These are phyloP conservation scores for Ceratocystis variospora DNA, from an alignment of 2,329 filamentous ascomycete genomes.

Conservation along the genomic window DNA sequence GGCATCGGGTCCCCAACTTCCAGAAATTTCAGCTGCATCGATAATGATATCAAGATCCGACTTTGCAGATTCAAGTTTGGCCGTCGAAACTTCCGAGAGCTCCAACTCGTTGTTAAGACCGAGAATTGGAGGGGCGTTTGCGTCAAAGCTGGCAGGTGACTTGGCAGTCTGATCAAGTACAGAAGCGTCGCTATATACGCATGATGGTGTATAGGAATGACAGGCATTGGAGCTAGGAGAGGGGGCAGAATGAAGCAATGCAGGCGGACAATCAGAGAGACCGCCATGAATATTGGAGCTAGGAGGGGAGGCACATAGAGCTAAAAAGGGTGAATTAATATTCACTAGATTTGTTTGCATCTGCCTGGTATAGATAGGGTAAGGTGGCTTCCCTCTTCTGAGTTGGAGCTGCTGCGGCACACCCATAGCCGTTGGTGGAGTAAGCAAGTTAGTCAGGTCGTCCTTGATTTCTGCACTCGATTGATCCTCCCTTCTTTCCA, in stretches of 20 bases:
- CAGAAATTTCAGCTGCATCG: not conserved
- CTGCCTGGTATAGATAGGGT: not conserved
- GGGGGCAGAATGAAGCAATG: too few relatives aligned
- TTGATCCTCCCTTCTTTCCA: conserved; percentile 32
- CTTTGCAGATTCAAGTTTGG: too few relatives aligned
- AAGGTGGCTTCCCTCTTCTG: not conserved
- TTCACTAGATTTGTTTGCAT: not conserved
- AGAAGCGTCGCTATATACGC: too few relatives aligned
- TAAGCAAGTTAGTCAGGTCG: not conserved
- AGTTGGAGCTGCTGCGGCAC: not conserved
- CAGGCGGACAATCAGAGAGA: rapidly evolving
- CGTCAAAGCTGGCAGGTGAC: not conserved
- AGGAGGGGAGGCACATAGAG: too few relatives aligned
- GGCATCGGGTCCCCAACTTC: conserved; percentile 21
- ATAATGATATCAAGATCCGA: not conserved
- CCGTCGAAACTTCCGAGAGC: not conserved
- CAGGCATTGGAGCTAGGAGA: rapidly evolving
- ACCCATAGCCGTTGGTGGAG: not conserved
- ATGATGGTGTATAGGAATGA: too few relatives aligned
- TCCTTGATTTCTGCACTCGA: not conserved
- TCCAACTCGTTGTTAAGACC: too few relatives aligned
- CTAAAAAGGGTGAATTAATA: too few relatives aligned
- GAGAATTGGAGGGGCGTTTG: not conserved
- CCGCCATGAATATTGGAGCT: too few relatives aligned
- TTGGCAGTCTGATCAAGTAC: too few relatives aligned